Base-by-base conservation (phyloP, 2,329 filamentous ascomycete species). In the Fusarium sp. region DNA sequence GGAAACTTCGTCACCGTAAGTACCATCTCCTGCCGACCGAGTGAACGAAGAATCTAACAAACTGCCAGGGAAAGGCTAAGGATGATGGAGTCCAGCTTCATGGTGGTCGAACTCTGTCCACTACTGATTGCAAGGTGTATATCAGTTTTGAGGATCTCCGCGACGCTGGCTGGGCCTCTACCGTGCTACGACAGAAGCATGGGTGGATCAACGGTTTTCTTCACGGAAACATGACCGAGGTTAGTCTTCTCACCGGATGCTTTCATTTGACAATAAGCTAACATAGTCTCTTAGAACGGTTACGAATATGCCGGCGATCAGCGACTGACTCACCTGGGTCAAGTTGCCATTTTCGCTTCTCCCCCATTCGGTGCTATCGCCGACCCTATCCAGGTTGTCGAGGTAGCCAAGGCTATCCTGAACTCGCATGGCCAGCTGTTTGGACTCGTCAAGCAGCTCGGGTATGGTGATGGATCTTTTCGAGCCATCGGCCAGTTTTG, bases 121-220 rank as follows among this genome's bases (percentile, higher is more conserved):
- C 79, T 5, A 75, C 78, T 31, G 80, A 79, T 52, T 84, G 85
- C 5, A 86, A 83, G 58, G 84, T 90, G 33, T 88, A 87, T 66
- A 81, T 91, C 27, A 87, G 86, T 6, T 91, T 93, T 74, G 82
- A 85, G 8, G 91, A 93, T 75, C 87, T 92, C 59, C 86, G 89
- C 59, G 90, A 92, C 79, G 86, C 91, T 8, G 87, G 85, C 62
- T 84, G 85, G 35, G 85, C 88, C 9, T 83, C 86, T 65, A 82
- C 86, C 14, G 87, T 86, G 60, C 79, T 88, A 31, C 81, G 84
- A 2, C 74, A 86, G 20, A 81, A 84, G 13, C 82, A 83, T 36
- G 47, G 10, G 10, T 91, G 89, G 88, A 78, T 80, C 56, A 70
- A 79, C 1, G 67, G 70, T 5, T 84, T 81, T 27, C 61, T 77